Evolutionary conservation across 148 eudicot species (phyloP).

Genomic region (Agrostemma githago): DNA sequence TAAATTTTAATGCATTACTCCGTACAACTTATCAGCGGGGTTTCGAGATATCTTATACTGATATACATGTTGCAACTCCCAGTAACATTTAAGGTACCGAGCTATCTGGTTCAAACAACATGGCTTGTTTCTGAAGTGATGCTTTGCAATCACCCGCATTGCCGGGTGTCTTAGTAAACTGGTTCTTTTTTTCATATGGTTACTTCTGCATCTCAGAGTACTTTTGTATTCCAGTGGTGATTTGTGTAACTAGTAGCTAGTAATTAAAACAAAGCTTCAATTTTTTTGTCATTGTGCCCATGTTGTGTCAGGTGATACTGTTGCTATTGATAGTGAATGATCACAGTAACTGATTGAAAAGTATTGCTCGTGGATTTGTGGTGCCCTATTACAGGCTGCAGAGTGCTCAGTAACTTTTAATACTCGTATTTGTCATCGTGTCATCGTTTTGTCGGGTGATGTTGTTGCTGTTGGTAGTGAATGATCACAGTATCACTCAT

Average conservation of each 20-base stretch:
- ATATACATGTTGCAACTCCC: neutral
- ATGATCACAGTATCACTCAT: neutral
- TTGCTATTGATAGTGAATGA: neutral
- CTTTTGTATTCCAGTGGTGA: neutral
- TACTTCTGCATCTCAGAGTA: neutral
- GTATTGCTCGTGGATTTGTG: neutral
- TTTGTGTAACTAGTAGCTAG: neutral
- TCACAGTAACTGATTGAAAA: too few relatives aligned
- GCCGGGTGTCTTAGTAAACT: neutral
- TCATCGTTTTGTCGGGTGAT: neutral
- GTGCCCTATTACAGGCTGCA: too few relatives aligned
- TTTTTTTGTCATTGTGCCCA: neutral
- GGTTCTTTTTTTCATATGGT: neutral
- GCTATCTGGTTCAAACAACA: neutral
- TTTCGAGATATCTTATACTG: neutral
- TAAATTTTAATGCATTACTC: neutral
- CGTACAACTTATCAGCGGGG: neutral
- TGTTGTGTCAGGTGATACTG: neutral
- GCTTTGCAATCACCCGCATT: neutral
- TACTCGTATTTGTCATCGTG: too few relatives aligned
- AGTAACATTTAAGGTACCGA: neutral
- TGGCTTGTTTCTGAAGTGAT: neutral
- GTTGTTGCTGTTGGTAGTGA: neutral
- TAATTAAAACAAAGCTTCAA: neutral
- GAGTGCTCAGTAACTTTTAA: too few relatives aligned